Percentiles rank a stretch among this genome's conserved stretches.
Conservation (phyloP, 129 eudicot genomes). For the Saussurea involucrata region DNA sequence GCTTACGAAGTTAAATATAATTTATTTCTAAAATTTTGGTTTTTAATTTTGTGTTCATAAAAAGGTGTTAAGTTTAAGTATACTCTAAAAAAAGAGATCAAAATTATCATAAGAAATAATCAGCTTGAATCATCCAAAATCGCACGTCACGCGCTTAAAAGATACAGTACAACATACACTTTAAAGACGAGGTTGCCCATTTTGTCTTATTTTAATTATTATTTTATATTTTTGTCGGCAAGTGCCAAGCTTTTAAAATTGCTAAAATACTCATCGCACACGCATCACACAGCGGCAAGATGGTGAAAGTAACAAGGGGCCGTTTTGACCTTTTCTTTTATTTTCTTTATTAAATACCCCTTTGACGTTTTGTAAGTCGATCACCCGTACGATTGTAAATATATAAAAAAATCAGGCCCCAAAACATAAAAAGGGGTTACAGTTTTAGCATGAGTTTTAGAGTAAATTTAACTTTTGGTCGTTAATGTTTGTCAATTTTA, state of each 20-base stretch:
- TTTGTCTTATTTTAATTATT: slow-evolving; percentile 11
- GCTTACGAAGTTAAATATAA: no score
- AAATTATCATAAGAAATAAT: background rate
- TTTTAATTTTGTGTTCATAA: no score
- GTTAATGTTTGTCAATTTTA: no score
- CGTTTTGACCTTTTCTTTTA: slow-evolving; percentile 23
- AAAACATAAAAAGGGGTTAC: background rate
- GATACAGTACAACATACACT: slow-evolving; percentile 7
- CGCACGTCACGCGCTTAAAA: background rate
- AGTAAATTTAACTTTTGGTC: no score
- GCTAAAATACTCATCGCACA: slow-evolving; percentile 6
- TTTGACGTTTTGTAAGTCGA: slow-evolving; percentile 75
- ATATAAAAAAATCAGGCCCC: background rate
- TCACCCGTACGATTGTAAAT: slow-evolving; percentile 27
- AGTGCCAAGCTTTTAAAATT: background rate
- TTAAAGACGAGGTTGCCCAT: slow-evolving; percentile 19
- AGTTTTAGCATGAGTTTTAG: background rate
- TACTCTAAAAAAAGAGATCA: no score
- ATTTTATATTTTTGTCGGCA: slow-evolving; percentile 27
- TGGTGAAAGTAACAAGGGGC: slow-evolving; percentile 14
- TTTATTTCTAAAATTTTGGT: no score
- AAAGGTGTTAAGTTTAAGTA: no score
- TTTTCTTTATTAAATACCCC: slow-evolving; percentile 5
- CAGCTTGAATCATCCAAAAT: background rate
- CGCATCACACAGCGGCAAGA: slow-evolving; percentile 18